Percentiles rank a stretch among this genome's conserved stretches.
These are phyloP conservation scores for Boletus eberwhitei DNA, from an alignment of 768 basidiomycete species.

Conservation along the genomic window DNA sequence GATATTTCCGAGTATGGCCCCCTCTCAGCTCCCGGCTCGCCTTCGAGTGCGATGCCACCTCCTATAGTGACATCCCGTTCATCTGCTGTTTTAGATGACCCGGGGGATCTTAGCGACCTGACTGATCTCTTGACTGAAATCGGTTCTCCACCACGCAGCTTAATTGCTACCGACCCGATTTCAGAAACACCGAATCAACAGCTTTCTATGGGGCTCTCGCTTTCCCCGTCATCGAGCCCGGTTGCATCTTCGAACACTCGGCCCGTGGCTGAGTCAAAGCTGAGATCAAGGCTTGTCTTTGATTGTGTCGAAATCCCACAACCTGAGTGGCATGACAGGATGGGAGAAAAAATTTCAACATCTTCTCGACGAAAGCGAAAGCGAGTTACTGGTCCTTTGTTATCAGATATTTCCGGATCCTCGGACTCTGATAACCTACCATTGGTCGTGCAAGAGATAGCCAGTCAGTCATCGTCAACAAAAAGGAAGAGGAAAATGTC, in stretches of 20 bases:
- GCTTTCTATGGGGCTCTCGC: not conserved
- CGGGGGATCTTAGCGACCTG: constrained; percentile 24
- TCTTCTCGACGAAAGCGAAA: constrained; percentile 15
- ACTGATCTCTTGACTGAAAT: constrained; percentile 29
- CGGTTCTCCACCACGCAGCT: constrained; percentile 11
- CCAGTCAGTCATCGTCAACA: not conserved
- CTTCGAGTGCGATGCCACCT: not conserved
- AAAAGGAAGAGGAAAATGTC: constrained; percentile 20
- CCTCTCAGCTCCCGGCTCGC: not conserved
- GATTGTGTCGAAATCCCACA: constrained; percentile 23
- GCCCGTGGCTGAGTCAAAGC: not conserved
- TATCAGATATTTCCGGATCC: not conserved
- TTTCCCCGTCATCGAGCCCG: not conserved
- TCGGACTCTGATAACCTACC: not conserved
- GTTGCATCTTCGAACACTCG: not conserved
- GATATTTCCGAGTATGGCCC: not conserved
- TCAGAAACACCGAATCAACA: not conserved
- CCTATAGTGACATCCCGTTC: not conserved
- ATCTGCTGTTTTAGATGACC: constrained; percentile 6
- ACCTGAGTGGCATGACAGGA: constrained; percentile 9
- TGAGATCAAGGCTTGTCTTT: constrained; percentile 18
- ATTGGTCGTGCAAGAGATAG: not conserved
- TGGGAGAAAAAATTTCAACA: not conserved
- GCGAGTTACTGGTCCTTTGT: not conserved
- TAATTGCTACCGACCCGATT: not conserved